Evolutionary conservation across 2,329 filamentous ascomycete genomes (phyloP), one percentile per base, ranked within the genome.

Genomic region (Amauroascus niger): DNA sequence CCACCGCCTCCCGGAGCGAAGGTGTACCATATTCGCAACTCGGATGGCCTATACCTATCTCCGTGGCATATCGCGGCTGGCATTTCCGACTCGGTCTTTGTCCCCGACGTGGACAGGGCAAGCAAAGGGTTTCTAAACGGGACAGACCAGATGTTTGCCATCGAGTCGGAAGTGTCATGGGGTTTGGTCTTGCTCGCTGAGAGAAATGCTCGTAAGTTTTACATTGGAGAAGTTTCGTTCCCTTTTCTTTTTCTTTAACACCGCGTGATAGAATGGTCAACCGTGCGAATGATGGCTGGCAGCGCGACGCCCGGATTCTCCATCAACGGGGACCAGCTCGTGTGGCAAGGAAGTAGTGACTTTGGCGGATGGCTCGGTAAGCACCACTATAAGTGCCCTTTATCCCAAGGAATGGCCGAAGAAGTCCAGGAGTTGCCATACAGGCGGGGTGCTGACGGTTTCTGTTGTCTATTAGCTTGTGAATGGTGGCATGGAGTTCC

Each of bases 11-110:
- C 41, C 11, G 43, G 43, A 51, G 55, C 22, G 37, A 57, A 50
- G 60, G 60, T n/a, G 49, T 59, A 30, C 70, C 69, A 58, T 59
- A 63, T 51, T 60, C 71, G 30, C 71, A 70, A 58, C 66, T 69
- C 18, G 55, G 58, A n/a, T 62, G 53, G 67, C 55, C 64, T 70
- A 51, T 71, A 67, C 28, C 61, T 72, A 26, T 63, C 63, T 26
- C 59, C 63, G 35, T 72, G 69, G 57, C 70, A 72, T 61, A 70
- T 68, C n/a, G 68, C 66, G 16, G 69, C 69, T n/a, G 70, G 67
- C 13, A 53, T 67, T 26, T 67, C 65, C 30, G 69, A 71, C 55
- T 68, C 67, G 8, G 68, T 70, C 3, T 61, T 72, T 14, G 60
- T 60, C 3, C 37, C 59, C 1, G 61, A 63, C 20, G 53, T 30